phyloP scores from a whole-genome alignment of 2,329 filamentous ascomycete species.

The Aspergillus terreus region DNA sequence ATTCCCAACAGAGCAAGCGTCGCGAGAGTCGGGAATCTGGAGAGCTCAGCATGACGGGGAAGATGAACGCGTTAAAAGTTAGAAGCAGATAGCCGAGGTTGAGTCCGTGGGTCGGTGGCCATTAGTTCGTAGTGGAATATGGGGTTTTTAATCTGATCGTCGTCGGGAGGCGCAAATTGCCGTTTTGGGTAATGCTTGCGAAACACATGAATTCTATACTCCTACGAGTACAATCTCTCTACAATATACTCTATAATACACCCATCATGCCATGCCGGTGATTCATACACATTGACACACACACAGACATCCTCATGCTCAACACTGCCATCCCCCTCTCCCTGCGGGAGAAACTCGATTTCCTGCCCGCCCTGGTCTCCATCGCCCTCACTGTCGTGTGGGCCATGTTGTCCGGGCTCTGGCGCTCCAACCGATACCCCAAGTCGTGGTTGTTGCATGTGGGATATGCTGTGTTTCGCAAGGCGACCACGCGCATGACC shows the following conservation, averaged over 20 bases:
- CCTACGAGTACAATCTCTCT: no score
- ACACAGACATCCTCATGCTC: slow-evolving; percentile 14
- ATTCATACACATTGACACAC: background rate
- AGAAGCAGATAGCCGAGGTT: no score
- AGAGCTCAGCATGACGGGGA: background rate
- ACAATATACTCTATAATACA: no score
- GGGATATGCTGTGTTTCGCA: slow-evolving; percentile 33
- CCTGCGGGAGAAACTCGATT: slow-evolving; percentile 28
- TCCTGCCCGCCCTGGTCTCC: slow-evolving; percentile 29
- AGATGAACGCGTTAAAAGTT: no score
- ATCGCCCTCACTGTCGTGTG: slow-evolving; percentile 24
- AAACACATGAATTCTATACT: no score
- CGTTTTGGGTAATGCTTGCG: slow-evolving; percentile 17
- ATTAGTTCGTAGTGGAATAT: background rate
- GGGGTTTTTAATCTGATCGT: background rate
- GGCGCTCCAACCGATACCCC: slow-evolving; percentile 26
- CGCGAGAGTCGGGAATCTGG: slow-evolving; percentile 2
- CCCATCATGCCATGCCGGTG: no score
- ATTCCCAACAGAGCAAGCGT: slow-evolving; percentile 7
- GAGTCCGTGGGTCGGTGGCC: background rate
- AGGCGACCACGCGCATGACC: slow-evolving; percentile 25
- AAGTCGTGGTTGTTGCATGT: slow-evolving; percentile 30
- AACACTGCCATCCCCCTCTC: slow-evolving; percentile 22
- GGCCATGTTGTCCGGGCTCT: slow-evolving; percentile 25
- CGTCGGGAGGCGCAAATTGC: slow-evolving; percentile 6